These are phyloP conservation scores for Raddia guianensis DNA, from an alignment of 176 grass and related monocot species.

Conservation along the genomic window DNA sequence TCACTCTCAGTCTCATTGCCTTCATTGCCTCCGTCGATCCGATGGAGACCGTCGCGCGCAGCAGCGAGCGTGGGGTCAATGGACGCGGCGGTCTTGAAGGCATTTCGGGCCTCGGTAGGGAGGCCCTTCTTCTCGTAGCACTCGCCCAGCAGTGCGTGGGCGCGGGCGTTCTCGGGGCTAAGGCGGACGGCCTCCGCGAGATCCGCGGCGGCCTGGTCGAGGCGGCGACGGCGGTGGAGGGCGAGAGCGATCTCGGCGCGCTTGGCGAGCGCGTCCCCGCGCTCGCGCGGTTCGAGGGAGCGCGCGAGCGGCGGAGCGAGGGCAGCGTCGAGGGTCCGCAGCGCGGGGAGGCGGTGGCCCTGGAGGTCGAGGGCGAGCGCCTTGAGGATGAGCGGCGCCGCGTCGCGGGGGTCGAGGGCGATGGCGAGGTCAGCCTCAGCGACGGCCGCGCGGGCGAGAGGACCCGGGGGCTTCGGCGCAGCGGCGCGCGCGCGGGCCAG, in stretches of 20 bases:
- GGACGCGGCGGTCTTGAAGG: slow-evolving; percentile 64
- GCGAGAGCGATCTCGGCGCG: slow-evolving; percentile 73
- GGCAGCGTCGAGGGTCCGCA: slow-evolving; percentile 71
- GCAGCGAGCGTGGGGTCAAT: slow-evolving; percentile 55
- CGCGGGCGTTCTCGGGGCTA: slow-evolving; percentile 72
- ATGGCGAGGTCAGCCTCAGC: slow-evolving; percentile 77
- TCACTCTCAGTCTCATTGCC: slow-evolving; percentile 39
- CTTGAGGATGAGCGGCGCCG: slow-evolving; percentile 81
- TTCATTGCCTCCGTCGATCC: slow-evolving; percentile 28
- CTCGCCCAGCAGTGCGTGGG: slow-evolving; percentile 65
- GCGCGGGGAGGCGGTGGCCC: slow-evolving; percentile 62
- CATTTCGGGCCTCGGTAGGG: slow-evolving; percentile 46
- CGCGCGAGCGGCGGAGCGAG: slow-evolving; percentile 51
- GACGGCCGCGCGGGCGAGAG: slow-evolving; percentile 55
- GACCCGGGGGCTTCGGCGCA: neutral
- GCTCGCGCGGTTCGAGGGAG: slow-evolving; percentile 71
- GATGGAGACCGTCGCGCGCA: slow-evolving; percentile 57
- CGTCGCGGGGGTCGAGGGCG: slow-evolving; percentile 73
- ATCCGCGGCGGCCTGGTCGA: slow-evolving; percentile 66
- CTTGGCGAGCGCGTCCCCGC: slow-evolving; percentile 78
- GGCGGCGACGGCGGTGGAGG: slow-evolving; percentile 52
- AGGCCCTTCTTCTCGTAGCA: slow-evolving; percentile 77
- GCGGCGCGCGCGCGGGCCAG: slow-evolving; percentile 64
- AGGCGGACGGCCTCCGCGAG: slow-evolving; percentile 68
- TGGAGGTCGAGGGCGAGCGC: slow-evolving; percentile 83